These are phyloP conservation scores for Colletotrichum scovillei DNA, from an alignment of 2,329 filamentous ascomycete genomes.

Conservation along the genomic window DNA sequence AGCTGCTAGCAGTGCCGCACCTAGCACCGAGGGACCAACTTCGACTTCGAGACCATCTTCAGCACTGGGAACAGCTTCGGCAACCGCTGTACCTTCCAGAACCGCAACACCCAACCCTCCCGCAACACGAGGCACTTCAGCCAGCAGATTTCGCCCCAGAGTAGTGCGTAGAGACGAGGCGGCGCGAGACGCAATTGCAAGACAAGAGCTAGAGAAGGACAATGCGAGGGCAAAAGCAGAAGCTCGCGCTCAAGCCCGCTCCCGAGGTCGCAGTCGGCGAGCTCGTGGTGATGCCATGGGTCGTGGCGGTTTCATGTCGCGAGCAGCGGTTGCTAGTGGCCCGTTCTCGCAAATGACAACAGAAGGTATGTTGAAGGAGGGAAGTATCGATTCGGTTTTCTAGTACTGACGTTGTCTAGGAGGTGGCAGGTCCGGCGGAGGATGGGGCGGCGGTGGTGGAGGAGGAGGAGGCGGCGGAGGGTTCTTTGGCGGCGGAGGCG, in stretches of 20 bases:
- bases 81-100: constrained; percentile 16
- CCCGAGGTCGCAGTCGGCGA: constrained; percentile 49
- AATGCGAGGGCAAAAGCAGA: constrained; percentile 39
- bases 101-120: constrained; percentile 46
- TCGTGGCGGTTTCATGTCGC: constrained; percentile 50
- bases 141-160: constrained; percentile 59
- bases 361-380: constrained; percentile 22
- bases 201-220: constrained; percentile 56
- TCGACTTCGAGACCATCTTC: constrained; percentile 21
- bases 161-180: constrained; percentile 62
- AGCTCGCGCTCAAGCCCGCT: constrained; percentile 35
- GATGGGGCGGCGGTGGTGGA: constrained; percentile 34
- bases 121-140: constrained; percentile 46
- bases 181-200: constrained; percentile 59
- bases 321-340: constrained; percentile 50
- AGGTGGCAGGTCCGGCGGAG: constrained; percentile 33
- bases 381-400: neutral
- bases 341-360: constrained; percentile 47
- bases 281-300: constrained; percentile 59
- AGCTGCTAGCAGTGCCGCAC: constrained; percentile 15
- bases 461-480: constrained; percentile 40
- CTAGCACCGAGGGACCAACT: constrained; percentile 16
- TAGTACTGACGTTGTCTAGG: constrained; percentile 26
- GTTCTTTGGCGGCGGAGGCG: constrained; percentile 40
- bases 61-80: constrained; percentile 5